Evolutionary conservation across 2,329 filamentous ascomycete species (phyloP).

Genomic region (Phialemoniopsis sp.): DNA sequence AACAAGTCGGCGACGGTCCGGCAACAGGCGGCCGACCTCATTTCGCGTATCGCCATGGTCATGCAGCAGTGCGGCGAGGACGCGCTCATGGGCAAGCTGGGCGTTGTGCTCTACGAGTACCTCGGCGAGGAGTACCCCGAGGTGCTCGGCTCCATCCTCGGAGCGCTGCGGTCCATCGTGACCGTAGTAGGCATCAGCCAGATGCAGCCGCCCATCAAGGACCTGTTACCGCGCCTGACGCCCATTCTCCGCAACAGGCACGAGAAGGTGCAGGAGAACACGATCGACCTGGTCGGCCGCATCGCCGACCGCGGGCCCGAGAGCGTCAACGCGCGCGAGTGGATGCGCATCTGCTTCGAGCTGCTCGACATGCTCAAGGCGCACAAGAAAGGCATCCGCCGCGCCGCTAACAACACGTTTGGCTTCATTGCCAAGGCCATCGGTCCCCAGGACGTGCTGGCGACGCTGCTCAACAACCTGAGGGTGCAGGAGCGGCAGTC

Average conservation of each 20-base stretch:
- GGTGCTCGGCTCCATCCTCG: slow-evolving; percentile 92
- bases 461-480: slow-evolving; percentile 92
- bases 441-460: slow-evolving; percentile 93
- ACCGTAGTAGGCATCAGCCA: slow-evolving; percentile 96
- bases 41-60: slow-evolving; percentile 95
- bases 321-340: slow-evolving; percentile 93
- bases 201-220: slow-evolving; percentile 97
- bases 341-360: slow-evolving; percentile 99
- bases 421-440: slow-evolving; percentile 99
- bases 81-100: slow-evolving; percentile 90
- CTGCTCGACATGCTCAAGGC: slow-evolving; percentile 98
- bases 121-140: slow-evolving; percentile 98
- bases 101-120: slow-evolving; percentile 94
- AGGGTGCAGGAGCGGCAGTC: slow-evolving; percentile 97
- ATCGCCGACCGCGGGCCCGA: slow-evolving; percentile 97
- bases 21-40: slow-evolving; percentile 93
- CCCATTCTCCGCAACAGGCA: slow-evolving; percentile 98
- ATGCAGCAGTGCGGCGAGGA: slow-evolving; percentile 99
- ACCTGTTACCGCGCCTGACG: slow-evolving; percentile 88
- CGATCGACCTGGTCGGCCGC: slow-evolving; percentile 94
- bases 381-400: slow-evolving; percentile 98
- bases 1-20: slow-evolving; percentile 97
- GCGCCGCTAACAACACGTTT: slow-evolving; percentile 98
- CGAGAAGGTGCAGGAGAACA: slow-evolving; percentile 99
- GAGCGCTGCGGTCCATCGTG: slow-evolving; percentile 91